Base-by-base conservation (phyloP, 768 basidiomycete species). In the Kwoniella newhampshirensis region DNA sequence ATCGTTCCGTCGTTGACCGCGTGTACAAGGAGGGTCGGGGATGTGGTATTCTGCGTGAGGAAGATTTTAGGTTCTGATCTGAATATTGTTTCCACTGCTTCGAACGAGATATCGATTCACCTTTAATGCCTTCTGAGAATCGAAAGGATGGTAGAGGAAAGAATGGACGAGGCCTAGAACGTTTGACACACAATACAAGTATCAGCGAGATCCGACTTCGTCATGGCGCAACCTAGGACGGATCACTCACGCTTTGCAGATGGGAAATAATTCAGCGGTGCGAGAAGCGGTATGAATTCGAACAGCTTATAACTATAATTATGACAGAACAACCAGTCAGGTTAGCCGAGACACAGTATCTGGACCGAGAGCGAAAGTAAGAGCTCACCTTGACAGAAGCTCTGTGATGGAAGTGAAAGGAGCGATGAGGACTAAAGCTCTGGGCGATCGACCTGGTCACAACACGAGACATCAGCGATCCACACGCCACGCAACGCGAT, bases 1-100 rank as follows among this genome's bases (percentile, higher is more conserved):
- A 91, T 89, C 21, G 88, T 85, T 64, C 77, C 79, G 75, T 92
- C 90, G 71, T 90, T 80, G 59, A 81, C 79, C 6, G 89, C 84
- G 72, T 92, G 90, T 0, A 82, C 84, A 60, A 92, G 81, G 35
- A 91, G 78, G 6, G 88, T 81, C 8, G 86, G 84, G 0, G 83
- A 82, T 62, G 83, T 82, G 63, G 89, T 82, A 55, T 81, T 79
- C 88, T 89, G 18, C n/a, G n/a, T n/a, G 36, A n/a, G n/a, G n/a
- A n/a, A n/a, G n/a, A n/a, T n/a, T n/a, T n/a, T 53, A 27, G 57
- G 50, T 28, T 26, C 17, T 21, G 55, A 21, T 12, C 42, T 12
- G 11, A 12, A 20, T 21, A 12, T 44, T 12, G 20, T n/a, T n/a
- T n/a, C n/a, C n/a, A n/a, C 9, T 9, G 11, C 36, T 37, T 37